These are phyloP conservation scores for Ulmus americana DNA, from an alignment of 331 rosid genomes.

Conservation along the genomic window DNA sequence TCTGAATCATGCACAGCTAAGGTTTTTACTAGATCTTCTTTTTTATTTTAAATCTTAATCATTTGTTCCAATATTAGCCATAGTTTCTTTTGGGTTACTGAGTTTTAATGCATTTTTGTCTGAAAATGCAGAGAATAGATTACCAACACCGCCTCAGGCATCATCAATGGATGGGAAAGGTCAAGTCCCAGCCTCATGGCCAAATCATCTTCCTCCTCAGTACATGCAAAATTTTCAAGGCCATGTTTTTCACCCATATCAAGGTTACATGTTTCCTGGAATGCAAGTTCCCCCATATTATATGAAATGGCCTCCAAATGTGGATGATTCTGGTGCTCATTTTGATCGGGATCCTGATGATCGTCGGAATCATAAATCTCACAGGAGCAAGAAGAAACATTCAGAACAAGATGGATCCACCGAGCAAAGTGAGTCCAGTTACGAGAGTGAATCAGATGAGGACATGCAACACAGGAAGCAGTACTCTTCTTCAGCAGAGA, in stretches of 20 bases:
- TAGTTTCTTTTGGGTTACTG: too few species aligned
- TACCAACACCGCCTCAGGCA: slow-evolving; percentile 44
- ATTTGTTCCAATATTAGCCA: too few species aligned
- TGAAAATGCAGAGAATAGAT: slow-evolving; percentile 48
- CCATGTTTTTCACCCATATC: slow-evolving; percentile 73
- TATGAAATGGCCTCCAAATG: slow-evolving; percentile 78
- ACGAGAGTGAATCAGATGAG: slow-evolving; percentile 53
- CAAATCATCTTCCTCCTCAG: slow-evolving; percentile 67
- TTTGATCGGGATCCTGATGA: slow-evolving; percentile 45
- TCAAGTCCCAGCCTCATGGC: slow-evolving; percentile 66
- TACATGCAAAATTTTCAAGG: slow-evolving; percentile 85
- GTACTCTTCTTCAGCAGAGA: slow-evolving; percentile 40
- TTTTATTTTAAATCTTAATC: too few species aligned
- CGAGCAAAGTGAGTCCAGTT: slow-evolving; percentile 48
- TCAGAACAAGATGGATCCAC: slow-evolving; percentile 56
- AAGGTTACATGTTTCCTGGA: slow-evolving; percentile 72
- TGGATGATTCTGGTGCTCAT: slow-evolving; percentile 46
- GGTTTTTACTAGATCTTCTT: background rate
- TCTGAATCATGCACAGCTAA: background rate
- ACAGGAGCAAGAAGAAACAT: slow-evolving; percentile 60
- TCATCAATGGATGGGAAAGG: slow-evolving; percentile 54
- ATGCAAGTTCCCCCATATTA: slow-evolving; percentile 76
- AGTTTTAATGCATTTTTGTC: background rate
- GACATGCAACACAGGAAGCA: slow-evolving; percentile 38
- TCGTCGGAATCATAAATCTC: slow-evolving; percentile 38